These are phyloP conservation scores for Colletotrichum somersetense DNA, from an alignment of 2,329 filamentous ascomycete genomes.

Conservation along the genomic window DNA sequence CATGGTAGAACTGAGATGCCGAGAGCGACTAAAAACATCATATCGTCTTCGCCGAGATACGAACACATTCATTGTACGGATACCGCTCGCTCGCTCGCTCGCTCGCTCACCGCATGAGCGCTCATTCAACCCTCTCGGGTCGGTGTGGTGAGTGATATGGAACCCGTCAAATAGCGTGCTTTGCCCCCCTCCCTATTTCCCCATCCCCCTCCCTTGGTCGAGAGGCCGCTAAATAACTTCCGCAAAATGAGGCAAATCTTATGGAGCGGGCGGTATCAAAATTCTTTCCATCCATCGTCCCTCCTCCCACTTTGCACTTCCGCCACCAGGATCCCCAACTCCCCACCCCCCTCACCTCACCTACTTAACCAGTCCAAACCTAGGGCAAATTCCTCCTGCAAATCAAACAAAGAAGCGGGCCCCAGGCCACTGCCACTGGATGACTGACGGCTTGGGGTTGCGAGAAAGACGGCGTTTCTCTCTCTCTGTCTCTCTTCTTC, in stretches of 20 bases:
- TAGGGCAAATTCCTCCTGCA: neutral
- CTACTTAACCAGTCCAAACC: neutral
- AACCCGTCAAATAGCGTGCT: constrained; percentile 38
- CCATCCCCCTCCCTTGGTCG: constrained; percentile 20
- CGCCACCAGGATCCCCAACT: constrained; percentile 2
- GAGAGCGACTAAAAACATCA: neutral
- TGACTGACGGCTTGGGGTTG: neutral
- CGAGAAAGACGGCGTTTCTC: neutral
- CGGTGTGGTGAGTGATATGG: constrained; percentile 40
- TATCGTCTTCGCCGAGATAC: neutral
- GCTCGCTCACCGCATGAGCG: constrained; percentile 19
- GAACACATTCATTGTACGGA: constrained; percentile 3
- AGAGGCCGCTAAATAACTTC: constrained; percentile 33
- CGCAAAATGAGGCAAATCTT: constrained; percentile 38
- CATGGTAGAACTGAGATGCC: neutral
- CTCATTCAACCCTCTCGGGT: neutral
- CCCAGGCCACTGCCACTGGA: neutral
- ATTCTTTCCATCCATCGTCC: constrained; percentile 12
- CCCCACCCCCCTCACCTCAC: neutral
- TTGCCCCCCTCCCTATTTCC: constrained; percentile 24
- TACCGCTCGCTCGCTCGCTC: no score
- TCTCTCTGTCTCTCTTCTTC: neutral
- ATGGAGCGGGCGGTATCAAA: constrained; percentile 30
- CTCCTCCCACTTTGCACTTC: neutral
- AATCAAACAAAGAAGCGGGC: neutral